phyloP scores from a whole-genome alignment of 768 basidiomycete genomes.

The Hypsizygus marmoreus region DNA sequence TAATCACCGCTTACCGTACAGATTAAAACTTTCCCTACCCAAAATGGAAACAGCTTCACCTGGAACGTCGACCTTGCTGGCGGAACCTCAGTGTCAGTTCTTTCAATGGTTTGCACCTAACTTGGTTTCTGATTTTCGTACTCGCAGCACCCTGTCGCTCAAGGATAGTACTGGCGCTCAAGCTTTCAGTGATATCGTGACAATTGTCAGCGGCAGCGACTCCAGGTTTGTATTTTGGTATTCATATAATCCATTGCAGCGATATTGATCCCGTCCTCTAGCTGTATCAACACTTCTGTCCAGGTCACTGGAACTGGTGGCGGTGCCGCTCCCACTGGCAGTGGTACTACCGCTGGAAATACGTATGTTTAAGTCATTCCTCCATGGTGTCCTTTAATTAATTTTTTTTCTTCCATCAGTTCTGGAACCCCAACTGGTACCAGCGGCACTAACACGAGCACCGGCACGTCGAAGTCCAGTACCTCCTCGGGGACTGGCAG shows the following conservation, averaged over 20 bases:
- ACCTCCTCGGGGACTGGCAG: conserved; percentile 22
- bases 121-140: not conserved
- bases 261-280: conserved; percentile 4
- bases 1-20: conserved; percentile 23
- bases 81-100: conserved; percentile 50
- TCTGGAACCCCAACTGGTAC: conserved; percentile 1
- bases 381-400: not conserved
- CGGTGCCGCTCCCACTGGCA: conserved; percentile 9
- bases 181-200: conserved; percentile 55
- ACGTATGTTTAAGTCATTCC: conserved; percentile 10
- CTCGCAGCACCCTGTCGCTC: conserved; percentile 49
- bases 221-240: conserved; percentile 29
- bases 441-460: conserved; percentile 2
- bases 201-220: conserved; percentile 38
- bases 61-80: conserved; percentile 55
- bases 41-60: conserved; percentile 43
- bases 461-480: conserved; percentile 12
- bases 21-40: conserved; percentile 55
- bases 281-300: conserved; percentile 21
- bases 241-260: not conserved
- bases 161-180: conserved; percentile 59
- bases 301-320: conserved; percentile 7
- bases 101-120: not conserved
- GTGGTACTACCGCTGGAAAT: conserved; percentile 17
- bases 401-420: not conserved